phyloP scores from a whole-genome alignment of 2,329 filamentous ascomycete species.

The Neopestalotiopsis rosae region DNA sequence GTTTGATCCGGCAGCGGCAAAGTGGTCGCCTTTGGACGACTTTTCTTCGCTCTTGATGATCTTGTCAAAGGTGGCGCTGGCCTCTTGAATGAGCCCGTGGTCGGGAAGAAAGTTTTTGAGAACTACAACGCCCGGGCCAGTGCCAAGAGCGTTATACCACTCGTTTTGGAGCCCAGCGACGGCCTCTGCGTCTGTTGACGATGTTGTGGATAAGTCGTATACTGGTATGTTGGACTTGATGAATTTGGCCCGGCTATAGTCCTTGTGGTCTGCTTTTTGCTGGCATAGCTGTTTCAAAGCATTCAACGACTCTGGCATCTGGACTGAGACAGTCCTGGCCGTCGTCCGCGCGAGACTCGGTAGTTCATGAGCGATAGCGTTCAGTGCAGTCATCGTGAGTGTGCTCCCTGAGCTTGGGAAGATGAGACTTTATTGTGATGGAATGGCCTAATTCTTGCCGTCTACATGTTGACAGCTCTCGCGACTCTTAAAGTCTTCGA shows the following conservation, averaged over 20 bases:
- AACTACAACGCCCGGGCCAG: constrained; percentile 65
- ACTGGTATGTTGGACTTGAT: constrained; percentile 24
- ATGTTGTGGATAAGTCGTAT: constrained; percentile 32
- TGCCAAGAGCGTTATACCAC: constrained; percentile 61
- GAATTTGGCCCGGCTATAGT: constrained; percentile 21
- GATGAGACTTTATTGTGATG: background rate
- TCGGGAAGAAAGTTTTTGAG: constrained; percentile 57
- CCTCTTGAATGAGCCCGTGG: constrained; percentile 44
- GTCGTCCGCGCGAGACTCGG: background rate
- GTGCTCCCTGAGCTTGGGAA: background rate
- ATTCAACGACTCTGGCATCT: constrained; percentile 23
- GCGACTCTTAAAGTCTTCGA: background rate
- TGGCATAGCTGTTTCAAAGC: constrained; percentile 20
- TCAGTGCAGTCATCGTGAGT: constrained; percentile 1
- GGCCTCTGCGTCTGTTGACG: constrained; percentile 25
- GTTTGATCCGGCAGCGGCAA: constrained; percentile 60
- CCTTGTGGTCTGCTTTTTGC: constrained; percentile 11
- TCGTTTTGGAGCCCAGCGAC: constrained; percentile 58
- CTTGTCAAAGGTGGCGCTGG: constrained; percentile 50
- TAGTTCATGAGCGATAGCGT: background rate
- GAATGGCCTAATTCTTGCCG: background rate
- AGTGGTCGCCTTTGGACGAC: constrained; percentile 61
- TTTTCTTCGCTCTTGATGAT: constrained; percentile 50
- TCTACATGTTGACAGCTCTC: background rate
- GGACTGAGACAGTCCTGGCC: constrained; percentile 4